Conservation (phyloP, 768 basidiomycete species). For the Russula dissimulans region DNA sequence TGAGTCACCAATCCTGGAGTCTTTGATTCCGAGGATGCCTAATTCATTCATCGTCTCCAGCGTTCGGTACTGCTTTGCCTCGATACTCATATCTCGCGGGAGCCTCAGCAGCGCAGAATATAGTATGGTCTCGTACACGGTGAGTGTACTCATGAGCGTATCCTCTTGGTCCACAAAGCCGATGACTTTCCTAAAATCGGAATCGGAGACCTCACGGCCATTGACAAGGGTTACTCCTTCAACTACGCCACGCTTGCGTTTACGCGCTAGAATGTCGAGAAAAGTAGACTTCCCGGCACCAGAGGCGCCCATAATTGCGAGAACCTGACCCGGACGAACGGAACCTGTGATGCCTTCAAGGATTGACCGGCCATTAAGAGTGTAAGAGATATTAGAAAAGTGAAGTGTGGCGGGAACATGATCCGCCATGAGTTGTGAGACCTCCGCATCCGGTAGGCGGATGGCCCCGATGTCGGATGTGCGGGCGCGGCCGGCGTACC, state of each 20-base stretch:
- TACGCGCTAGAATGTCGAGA: conserved; percentile 90
- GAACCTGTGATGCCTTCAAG: conserved; percentile 76
- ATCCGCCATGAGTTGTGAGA: conserved; percentile 80
- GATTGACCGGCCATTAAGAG: conserved; percentile 54
- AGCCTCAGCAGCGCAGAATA: conserved; percentile 87
- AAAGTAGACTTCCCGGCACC: conserved; percentile 96
- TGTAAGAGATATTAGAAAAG: conserved; percentile 79
- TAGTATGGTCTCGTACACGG: conserved; percentile 94
- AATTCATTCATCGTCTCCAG: conserved; percentile 95
- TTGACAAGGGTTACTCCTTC: conserved; percentile 75
- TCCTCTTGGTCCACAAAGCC: conserved; percentile 99
- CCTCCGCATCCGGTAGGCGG: conserved; percentile 72
- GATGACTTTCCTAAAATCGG: conserved; percentile 74
- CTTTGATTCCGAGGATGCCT: conserved; percentile 86
- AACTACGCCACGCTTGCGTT: conserved; percentile 73
- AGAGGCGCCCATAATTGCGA: conserved; percentile 96
- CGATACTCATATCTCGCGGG: conserved; percentile 89
- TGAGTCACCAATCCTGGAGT: conserved; percentile 80
- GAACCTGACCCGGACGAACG: conserved; percentile 81
- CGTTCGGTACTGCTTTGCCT: conserved; percentile 91
- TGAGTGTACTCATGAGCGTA: conserved; percentile 92
- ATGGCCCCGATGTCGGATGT: conserved; percentile 62
- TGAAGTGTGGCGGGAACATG: conserved; percentile 93
- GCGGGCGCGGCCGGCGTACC: conserved; percentile 80
- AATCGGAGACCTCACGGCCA: conserved; percentile 64